Percentiles rank a stretch among this genome's conserved stretches.
Evolutionary conservation across 768 basidiomycete species (phyloP).

Genomic region (Kwoniella pini): DNA sequence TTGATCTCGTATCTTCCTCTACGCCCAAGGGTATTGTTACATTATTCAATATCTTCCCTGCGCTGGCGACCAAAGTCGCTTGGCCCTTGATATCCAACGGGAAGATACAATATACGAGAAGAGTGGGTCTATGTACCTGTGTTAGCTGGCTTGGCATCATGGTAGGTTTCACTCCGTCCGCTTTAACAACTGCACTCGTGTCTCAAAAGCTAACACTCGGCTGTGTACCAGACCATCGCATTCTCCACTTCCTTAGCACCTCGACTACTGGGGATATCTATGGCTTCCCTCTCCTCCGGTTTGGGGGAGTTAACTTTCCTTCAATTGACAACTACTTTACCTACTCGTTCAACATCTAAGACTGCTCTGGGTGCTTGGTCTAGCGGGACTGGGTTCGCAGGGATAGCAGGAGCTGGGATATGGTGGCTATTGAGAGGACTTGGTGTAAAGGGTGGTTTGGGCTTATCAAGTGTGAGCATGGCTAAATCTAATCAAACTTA

Average conservation of each 20-base stretch:
- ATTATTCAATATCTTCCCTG: slow-evolving; percentile 91
- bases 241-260: slow-evolving; percentile 66
- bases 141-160: slow-evolving; percentile 83
- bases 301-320: slow-evolving; percentile 93
- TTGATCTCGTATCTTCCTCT: slow-evolving; percentile 86
- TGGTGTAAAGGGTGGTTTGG: slow-evolving; percentile 80
- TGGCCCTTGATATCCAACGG: slow-evolving; percentile 93
- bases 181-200: background rate
- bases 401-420: slow-evolving; percentile 83
- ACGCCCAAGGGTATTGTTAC: slow-evolving; percentile 94
- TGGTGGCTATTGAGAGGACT: slow-evolving; percentile 92
- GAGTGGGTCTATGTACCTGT: slow-evolving; percentile 72
- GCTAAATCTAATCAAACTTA: no score
- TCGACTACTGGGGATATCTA: slow-evolving; percentile 74
- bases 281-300: slow-evolving; percentile 87
- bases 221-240: slow-evolving; percentile 84
- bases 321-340: slow-evolving; percentile 67
- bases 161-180: slow-evolving; percentile 58
- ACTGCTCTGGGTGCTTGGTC: slow-evolving; percentile 90
- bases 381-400: slow-evolving; percentile 90
- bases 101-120: slow-evolving; percentile 72
- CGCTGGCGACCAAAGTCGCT: slow-evolving; percentile 79
- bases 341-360: slow-evolving; percentile 57
- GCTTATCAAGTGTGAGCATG: slow-evolving; percentile 58
- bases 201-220: no score